Evolutionary conservation across 2,329 filamentous ascomycete genomes (phyloP).

Genomic region (Ilyonectria sp.): DNA sequence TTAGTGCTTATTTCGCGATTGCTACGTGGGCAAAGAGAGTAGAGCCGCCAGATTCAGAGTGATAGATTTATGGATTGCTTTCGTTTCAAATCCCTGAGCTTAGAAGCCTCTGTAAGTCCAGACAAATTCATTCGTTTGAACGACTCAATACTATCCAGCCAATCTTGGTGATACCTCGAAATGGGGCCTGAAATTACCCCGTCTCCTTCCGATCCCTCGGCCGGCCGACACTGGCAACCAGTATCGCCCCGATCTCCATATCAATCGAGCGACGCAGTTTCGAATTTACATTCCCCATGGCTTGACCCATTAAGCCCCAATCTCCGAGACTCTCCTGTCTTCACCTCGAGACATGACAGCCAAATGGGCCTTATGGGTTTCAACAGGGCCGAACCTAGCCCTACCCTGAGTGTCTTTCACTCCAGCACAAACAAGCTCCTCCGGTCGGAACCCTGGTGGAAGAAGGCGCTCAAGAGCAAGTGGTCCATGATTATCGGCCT

Average conservation of each 20-base stretch:
- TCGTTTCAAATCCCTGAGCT: not conserved
- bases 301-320: not conserved
- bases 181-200: not conserved
- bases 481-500: slow-evolving; percentile 30
- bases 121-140: not conserved
- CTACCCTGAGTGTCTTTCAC: not conserved
- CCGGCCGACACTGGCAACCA: not conserved
- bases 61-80: not conserved
- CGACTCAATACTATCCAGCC: not conserved
- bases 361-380: slow-evolving; percentile 16
- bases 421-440: slow-evolving; percentile 7
- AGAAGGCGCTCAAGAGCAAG: slow-evolving; percentile 23
- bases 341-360: slow-evolving; percentile 17
- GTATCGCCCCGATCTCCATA: slow-evolving; percentile 2
- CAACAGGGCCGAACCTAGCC: not conserved
- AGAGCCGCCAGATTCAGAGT: not conserved
- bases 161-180: not conserved
- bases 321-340: slow-evolving; percentile 16
- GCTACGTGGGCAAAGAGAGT: not conserved
- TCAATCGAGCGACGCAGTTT: slow-evolving; percentile 6
- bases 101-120: not conserved
- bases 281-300: slow-evolving; percentile 18
- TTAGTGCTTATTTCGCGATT: not conserved
- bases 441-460: not conserved
- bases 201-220: not conserved